Conservation (phyloP, 108 stramenopile genomes). For the Bacterosira constricta region DNA sequence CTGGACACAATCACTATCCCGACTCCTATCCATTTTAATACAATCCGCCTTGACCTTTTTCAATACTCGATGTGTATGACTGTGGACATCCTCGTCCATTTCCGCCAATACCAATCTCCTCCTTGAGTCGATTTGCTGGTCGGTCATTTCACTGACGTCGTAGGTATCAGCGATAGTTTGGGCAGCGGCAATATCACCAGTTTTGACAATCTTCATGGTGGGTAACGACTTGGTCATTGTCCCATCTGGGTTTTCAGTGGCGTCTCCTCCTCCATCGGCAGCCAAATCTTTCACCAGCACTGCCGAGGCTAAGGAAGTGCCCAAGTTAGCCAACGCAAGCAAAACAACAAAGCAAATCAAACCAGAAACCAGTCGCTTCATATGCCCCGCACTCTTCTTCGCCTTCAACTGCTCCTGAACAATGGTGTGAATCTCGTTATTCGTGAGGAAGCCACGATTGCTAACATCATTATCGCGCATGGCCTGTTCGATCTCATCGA, state of each 20-base stretch:
- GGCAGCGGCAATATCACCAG: slow-evolving; percentile 1
- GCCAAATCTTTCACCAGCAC: slow-evolving; percentile 8
- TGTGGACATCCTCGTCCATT: slow-evolving; percentile 8
- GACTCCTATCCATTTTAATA: neutral
- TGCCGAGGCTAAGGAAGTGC: slow-evolving; percentile 13
- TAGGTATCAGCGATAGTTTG: slow-evolving; percentile 8
- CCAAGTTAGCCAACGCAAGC: slow-evolving; percentile 7
- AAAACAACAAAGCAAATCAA: slow-evolving; percentile 3
- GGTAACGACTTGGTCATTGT: too few relatives aligned
- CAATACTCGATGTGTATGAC: slow-evolving; percentile 18
- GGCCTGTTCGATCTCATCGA: slow-evolving; percentile 11
- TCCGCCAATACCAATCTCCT: neutral
- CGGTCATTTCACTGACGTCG: neutral
- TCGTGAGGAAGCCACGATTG: slow-evolving; percentile 7
- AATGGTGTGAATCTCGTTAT: slow-evolving; percentile 9
- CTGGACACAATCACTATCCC: neutral
- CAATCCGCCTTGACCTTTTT: neutral
- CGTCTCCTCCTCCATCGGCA: too few relatives aligned
- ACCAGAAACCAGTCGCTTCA: neutral
- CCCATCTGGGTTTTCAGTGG: too few relatives aligned
- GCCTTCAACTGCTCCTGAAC: neutral
- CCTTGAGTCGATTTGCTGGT: neutral
- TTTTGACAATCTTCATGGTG: neutral
- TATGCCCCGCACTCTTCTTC: neutral
- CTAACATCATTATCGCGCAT: slow-evolving; percentile 3